A percentile compares a stretch with the other conserved stretches of the same genome.
These are phyloP conservation scores for Neurospora sp. DNA, from an alignment of 2,329 filamentous ascomycete genomes.

Conservation along the genomic window DNA sequence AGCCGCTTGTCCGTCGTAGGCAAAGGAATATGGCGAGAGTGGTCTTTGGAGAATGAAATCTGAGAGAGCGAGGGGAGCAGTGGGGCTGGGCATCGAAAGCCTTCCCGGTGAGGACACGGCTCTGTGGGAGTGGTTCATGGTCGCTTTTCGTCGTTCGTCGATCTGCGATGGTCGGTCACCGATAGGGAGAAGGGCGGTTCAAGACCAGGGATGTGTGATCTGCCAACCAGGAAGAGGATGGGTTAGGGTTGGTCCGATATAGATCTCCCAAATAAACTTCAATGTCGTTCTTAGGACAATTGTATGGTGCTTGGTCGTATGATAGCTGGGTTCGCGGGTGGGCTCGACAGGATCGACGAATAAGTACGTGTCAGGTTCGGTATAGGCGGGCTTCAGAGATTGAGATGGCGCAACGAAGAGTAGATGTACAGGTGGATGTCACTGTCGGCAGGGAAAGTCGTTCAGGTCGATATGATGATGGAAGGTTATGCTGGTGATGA, in stretches of 20 bases:
- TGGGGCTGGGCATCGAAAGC: slow-evolving; percentile 4
- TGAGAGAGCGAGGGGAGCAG: slow-evolving; percentile 16
- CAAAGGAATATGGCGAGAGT: slow-evolving; percentile 7
- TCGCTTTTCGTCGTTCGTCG: background rate
- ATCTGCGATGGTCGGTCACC: background rate
- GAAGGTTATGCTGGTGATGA: background rate
- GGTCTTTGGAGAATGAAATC: slow-evolving; percentile 16
- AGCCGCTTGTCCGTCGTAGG: slow-evolving; percentile 6
- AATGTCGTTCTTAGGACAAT: background rate
- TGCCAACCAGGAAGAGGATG: background rate
- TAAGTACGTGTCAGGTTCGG: background rate
- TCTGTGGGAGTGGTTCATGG: background rate
- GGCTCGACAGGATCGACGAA: background rate
- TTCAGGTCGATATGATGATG: background rate
- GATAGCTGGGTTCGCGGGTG: background rate
- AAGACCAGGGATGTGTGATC: background rate
- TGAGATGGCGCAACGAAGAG: background rate
- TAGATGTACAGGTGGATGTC: background rate
- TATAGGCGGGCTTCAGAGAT: background rate
- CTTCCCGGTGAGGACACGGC: background rate
- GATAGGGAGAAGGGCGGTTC: background rate
- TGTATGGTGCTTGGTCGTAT: background rate
- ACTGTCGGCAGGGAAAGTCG: background rate
- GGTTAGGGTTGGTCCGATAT: background rate
- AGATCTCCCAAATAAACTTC: background rate